These are phyloP conservation scores for Atalantia buxifolia DNA, from an alignment of 345 rosid species.

Conservation along the genomic window DNA sequence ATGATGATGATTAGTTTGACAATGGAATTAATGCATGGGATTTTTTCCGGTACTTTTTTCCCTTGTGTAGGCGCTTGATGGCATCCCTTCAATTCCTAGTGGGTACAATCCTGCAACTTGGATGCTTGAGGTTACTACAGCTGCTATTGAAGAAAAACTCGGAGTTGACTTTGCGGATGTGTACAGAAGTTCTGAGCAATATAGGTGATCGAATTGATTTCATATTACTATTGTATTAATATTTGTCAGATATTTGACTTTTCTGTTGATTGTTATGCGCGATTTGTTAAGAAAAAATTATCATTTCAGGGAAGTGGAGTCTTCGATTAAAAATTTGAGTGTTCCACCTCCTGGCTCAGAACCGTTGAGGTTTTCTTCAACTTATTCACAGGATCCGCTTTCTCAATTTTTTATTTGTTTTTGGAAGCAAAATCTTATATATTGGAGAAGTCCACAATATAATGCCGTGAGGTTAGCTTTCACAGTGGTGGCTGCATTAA, in stretches of 20 bases:
- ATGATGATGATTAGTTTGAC: neutral
- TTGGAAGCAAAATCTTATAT: slow-evolving; percentile 86
- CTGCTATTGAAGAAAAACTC: slow-evolving; percentile 55
- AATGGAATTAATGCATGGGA: neutral
- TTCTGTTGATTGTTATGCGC: neutral
- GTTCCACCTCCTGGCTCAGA: slow-evolving; percentile 62
- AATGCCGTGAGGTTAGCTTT: slow-evolving; percentile 65
- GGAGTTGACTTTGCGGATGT: slow-evolving; percentile 72
- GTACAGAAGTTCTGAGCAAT: slow-evolving; percentile 54
- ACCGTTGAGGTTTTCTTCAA: slow-evolving; percentile 53
- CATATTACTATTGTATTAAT: neutral
- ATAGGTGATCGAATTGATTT: slow-evolving; percentile 36
- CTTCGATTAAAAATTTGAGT: slow-evolving; percentile 48
- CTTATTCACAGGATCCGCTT: slow-evolving; percentile 43
- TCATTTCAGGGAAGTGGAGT: slow-evolving; percentile 62
- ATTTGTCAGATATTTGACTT: neutral
- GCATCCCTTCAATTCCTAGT: slow-evolving; percentile 53
- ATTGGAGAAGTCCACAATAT: slow-evolving; percentile 94
- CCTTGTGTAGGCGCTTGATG: slow-evolving; percentile 47
- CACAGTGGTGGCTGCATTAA: slow-evolving; percentile 53
- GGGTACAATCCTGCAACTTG: slow-evolving; percentile 95
- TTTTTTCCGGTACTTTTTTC: neutral
- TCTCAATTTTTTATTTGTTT: slow-evolving; percentile 64
- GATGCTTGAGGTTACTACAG: slow-evolving; percentile 91
- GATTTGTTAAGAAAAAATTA: neutral